Evolutionary conservation across 257 asterid genomes (phyloP).

Genomic region (Solanum commersonii): DNA sequence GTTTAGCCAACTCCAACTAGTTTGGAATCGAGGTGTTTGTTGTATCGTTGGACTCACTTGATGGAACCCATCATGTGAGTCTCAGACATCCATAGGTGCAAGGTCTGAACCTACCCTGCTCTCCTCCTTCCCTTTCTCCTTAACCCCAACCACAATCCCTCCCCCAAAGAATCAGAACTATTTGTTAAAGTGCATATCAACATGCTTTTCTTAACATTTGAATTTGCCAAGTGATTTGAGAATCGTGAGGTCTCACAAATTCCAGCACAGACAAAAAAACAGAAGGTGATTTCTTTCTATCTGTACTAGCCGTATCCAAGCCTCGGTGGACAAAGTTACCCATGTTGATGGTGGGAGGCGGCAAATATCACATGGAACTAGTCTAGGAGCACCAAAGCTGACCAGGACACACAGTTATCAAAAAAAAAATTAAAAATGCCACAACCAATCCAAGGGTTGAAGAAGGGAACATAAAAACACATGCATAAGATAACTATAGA

Average conservation of each 20-base stretch:
- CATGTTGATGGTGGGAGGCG: background rate
- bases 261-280: background rate
- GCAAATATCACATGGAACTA: background rate
- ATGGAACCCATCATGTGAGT: background rate
- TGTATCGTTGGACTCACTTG: background rate
- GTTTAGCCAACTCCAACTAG: background rate
- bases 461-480: background rate
- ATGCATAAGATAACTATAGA: background rate
- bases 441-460: background rate
- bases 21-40: background rate
- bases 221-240: background rate
- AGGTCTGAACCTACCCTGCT: background rate
- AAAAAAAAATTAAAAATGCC: background rate
- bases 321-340: background rate
- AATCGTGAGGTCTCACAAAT: background rate
- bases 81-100: background rate
- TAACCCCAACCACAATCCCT: background rate
- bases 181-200: background rate
- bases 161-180: background rate
- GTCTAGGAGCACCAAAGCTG: background rate
- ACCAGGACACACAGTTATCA: background rate
- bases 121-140: background rate
- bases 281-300: background rate
- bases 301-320: background rate
- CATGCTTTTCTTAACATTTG: background rate